Conservation (phyloP, 129 eudicot genomes). For the carrot (Daucus carota) region DNA sequence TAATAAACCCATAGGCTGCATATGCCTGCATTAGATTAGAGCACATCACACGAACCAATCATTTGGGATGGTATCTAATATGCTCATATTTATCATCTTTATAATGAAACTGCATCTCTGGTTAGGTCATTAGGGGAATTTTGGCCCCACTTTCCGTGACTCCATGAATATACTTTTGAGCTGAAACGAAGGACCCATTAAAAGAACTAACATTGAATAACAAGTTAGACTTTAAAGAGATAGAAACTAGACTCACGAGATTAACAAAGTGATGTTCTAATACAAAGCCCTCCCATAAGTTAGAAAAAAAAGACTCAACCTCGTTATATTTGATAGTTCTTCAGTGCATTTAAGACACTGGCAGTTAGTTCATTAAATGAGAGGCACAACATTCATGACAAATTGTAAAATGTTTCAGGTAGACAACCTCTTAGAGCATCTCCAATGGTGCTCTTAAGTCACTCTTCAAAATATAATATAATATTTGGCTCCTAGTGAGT, state of each 20-base stretch:
- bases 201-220: background rate
- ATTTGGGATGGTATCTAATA: background rate
- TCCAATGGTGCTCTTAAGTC: too few relatives aligned
- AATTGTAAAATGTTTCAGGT: background rate
- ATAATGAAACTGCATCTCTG: background rate
- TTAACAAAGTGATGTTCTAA: background rate
- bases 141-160: background rate
- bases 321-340: background rate
- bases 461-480: too few relatives aligned
- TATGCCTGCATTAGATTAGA: too few relatives aligned
- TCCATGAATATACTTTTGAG: background rate
- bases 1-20: too few relatives aligned
- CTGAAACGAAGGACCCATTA: background rate
- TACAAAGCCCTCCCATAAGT: background rate
- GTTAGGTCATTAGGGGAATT: constrained; percentile 5
- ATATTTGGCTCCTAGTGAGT: too few relatives aligned
- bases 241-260: background rate
- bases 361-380: background rate
- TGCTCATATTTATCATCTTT: background rate
- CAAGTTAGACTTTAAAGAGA: background rate
- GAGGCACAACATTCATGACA: background rate
- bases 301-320: background rate
- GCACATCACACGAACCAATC: background rate
- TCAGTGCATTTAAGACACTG: background rate
- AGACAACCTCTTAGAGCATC: background rate